phyloP scores from a whole-genome alignment of 352 stramenopile species.

The Aphanomyces astaci region DNA sequence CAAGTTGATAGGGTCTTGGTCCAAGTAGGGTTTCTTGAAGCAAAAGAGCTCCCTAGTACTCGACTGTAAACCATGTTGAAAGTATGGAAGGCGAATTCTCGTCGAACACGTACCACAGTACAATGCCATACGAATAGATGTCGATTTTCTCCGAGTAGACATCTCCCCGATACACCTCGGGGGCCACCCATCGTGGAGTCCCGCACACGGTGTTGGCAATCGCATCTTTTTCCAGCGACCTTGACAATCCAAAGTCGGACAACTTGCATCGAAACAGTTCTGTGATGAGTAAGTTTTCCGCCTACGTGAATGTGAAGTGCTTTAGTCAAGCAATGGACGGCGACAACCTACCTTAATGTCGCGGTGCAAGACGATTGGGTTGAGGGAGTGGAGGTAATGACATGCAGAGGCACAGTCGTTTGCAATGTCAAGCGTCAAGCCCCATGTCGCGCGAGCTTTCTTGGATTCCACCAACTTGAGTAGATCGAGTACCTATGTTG shows the following conservation, averaged over 20 bases:
- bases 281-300: slow-evolving; percentile 64
- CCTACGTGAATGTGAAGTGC: slow-evolving; percentile 27
- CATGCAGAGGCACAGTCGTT: slow-evolving; percentile 58
- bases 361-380: slow-evolving; percentile 52
- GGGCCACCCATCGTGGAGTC: slow-evolving; percentile 66
- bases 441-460: slow-evolving; percentile 65
- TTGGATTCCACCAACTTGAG: slow-evolving; percentile 60
- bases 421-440: slow-evolving; percentile 59
- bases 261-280: slow-evolving; percentile 64
- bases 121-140: slow-evolving; percentile 75
- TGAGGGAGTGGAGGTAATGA: slow-evolving; percentile 53
- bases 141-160: slow-evolving; percentile 83
- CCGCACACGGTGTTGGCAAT: slow-evolving; percentile 71
- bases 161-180: slow-evolving; percentile 75
- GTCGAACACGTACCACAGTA: slow-evolving; percentile 46
- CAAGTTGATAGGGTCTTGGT: slow-evolving; percentile 70
- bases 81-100: too few species aligned
- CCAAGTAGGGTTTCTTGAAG: slow-evolving; percentile 76
- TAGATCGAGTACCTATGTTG: slow-evolving; percentile 38
- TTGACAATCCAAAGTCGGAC: slow-evolving; percentile 66
- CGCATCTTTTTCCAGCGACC: slow-evolving; percentile 53
- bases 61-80: too few species aligned
- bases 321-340: background rate
- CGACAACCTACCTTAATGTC: slow-evolving; percentile 48
- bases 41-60: slow-evolving; percentile 72